Percentiles rank a stretch among this genome's conserved stretches.
Conservation (phyloP, 495 filamentous ascomycete species). For the Neurospora sp. region DNA sequence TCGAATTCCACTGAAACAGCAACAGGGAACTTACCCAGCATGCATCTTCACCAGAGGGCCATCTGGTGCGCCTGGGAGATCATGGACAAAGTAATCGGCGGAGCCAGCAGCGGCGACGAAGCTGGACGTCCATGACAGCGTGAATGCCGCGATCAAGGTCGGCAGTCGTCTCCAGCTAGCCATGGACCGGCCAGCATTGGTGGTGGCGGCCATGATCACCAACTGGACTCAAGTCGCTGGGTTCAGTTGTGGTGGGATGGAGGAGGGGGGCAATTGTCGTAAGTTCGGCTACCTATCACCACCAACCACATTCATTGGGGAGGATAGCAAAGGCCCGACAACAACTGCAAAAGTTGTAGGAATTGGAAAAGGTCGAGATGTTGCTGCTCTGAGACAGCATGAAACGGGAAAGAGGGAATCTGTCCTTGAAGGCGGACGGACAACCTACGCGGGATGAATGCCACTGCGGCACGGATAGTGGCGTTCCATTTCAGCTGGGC, state of each 20-base stretch:
- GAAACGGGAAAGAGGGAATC: background rate
- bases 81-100: slow-evolving; percentile 81
- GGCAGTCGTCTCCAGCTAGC: slow-evolving; percentile 27
- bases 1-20: background rate
- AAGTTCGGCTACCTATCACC: slow-evolving; percentile 8
- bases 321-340: background rate
- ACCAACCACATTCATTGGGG: slow-evolving; percentile 6
- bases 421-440: background rate
- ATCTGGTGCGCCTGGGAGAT: slow-evolving; percentile 74
- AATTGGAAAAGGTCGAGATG: background rate
- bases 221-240: background rate
- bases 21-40: slow-evolving; percentile 62
- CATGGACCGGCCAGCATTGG: slow-evolving; percentile 7
- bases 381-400: background rate
- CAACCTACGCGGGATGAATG: background rate
- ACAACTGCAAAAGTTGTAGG: background rate
- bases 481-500: background rate
- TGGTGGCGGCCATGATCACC: slow-evolving; percentile 15
- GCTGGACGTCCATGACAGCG: slow-evolving; percentile 24
- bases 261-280: background rate
- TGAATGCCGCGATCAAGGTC: slow-evolving; percentile 21
- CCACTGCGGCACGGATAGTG: background rate
- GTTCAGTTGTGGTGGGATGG: background rate
- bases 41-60: slow-evolving; percentile 89
- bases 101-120: slow-evolving; percentile 39